Evolutionary conservation across 495 filamentous ascomycete genomes (phyloP).

Genomic region (Darksidea phi): DNA sequence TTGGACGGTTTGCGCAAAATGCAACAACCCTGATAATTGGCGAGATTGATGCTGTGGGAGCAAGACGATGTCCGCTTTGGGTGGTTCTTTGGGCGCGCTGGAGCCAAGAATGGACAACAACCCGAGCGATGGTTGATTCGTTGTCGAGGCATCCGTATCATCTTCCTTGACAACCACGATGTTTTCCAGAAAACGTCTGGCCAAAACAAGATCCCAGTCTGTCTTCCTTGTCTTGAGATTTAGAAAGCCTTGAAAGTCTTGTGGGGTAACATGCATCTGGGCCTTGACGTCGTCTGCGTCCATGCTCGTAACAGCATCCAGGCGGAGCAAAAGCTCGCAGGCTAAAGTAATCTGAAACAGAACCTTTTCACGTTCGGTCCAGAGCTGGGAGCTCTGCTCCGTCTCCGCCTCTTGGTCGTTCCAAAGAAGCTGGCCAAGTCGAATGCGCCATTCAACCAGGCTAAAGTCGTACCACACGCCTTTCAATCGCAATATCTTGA

Average conservation of each 20-base stretch:
- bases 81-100: constrained; percentile 36
- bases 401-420: constrained; percentile 49
- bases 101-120: constrained; percentile 43
- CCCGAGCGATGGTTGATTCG: constrained; percentile 48
- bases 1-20: constrained; percentile 52
- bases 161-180: constrained; percentile 45
- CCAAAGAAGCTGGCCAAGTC: constrained; percentile 81
- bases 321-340: constrained; percentile 71
- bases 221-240: constrained; percentile 64
- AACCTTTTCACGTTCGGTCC: constrained; percentile 68
- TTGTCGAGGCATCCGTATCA: constrained; percentile 33
- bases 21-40: constrained; percentile 52
- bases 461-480: constrained; percentile 77
- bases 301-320: constrained; percentile 59
- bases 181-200: constrained; percentile 73
- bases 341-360: constrained; percentile 76
- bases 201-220: constrained; percentile 77
- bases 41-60: constrained; percentile 45
- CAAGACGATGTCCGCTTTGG: constrained; percentile 40
- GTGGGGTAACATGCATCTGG: constrained; percentile 53
- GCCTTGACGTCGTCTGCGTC: constrained; percentile 49
- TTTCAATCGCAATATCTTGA: constrained; percentile 47
- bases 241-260: constrained; percentile 64
- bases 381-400: constrained; percentile 47
- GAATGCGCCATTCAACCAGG: constrained; percentile 73